phyloP scores from a whole-genome alignment of 1,139 yeast genomes.

The Meyerozyma sp. region DNA sequence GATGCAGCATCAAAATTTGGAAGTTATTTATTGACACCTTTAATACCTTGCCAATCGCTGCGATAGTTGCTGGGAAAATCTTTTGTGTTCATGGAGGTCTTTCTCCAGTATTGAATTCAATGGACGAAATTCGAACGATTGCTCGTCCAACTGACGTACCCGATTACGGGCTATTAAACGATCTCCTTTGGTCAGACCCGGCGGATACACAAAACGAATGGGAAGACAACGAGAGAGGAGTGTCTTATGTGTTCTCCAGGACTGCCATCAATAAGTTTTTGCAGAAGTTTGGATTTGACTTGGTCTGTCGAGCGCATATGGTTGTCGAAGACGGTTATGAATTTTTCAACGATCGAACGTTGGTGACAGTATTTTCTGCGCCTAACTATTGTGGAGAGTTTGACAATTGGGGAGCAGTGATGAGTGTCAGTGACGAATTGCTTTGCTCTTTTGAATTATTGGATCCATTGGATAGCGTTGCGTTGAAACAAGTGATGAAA shows the following conservation, averaged over 20 bases:
- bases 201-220: slow-evolving; percentile 93
- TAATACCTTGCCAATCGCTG: slow-evolving; percentile 91
- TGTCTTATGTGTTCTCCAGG: slow-evolving; percentile 90
- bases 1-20: slow-evolving; percentile 89
- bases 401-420: slow-evolving; percentile 98
- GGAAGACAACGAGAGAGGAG: slow-evolving; percentile 98
- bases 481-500: slow-evolving; percentile 88
- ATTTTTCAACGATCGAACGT: slow-evolving; percentile 86
- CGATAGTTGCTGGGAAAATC: slow-evolving; percentile 92
- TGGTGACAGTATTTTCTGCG: slow-evolving; percentile 93
- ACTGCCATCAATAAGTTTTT: slow-evolving; percentile 90
- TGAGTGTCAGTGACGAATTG: slow-evolving; percentile 91
- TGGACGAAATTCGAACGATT: slow-evolving; percentile 88
- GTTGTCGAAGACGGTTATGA: slow-evolving; percentile 98
- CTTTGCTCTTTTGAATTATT: slow-evolving; percentile 87
- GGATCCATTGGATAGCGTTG: slow-evolving; percentile 90
- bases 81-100: slow-evolving; percentile 98
- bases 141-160: slow-evolving; percentile 97
- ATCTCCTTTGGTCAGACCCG: slow-evolving; percentile 94
- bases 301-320: slow-evolving; percentile 97
- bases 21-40: slow-evolving; percentile 88
- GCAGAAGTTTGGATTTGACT: slow-evolving; percentile 82
- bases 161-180: slow-evolving; percentile 89
- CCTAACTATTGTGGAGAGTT: slow-evolving; percentile 98
- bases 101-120: slow-evolving; percentile 81